Base-by-base conservation (phyloP, 805 yeast species). In the Hanseniaspora lindneri region DNA sequence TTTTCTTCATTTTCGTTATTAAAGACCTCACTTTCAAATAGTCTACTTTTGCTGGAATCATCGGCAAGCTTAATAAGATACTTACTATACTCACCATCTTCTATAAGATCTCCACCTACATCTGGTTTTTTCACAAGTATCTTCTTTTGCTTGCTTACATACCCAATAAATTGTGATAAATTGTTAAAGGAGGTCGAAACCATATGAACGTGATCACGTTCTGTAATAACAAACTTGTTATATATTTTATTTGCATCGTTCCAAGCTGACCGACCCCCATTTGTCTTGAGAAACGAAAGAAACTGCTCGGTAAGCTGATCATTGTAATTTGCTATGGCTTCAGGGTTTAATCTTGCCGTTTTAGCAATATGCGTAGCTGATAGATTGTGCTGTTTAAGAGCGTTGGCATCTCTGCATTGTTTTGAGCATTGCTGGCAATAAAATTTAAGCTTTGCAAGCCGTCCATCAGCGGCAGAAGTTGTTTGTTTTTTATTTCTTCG, bases 361-460 rank as follows among this genome's bases (percentile, higher is more conserved):
- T 74, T 75, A 17, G 75, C 73, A 41, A 74, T 63, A 60, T 92
- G 99, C 1, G 83, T 70, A 39, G 83, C 85, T n/a, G 94, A 79
- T 53, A 72, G 71, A n/a, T 80, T 72, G 62, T 92, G 99, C 57
- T 89, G 82, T 57, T 83, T 81, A 68, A 83, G 92, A 23, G 98
- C 99, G 65, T 92, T 89, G 53, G 83, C 94, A 61, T 94, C 99
- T 49, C 96, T 68, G 61, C 97, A 88, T 65, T 92, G 99, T 58
- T 89, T 86, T 60, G 73, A 76, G 59, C 99, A 92, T 2, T 85
- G 72, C 61, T 82, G 97, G 63, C 99, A 92, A 64, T 87, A 94
- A 72, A 77, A 89, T 52, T 77, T 72, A 46, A 92, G 74, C 58
- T 83, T 79, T 64, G 88, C 5, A 7, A 33, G 23, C 7, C 23